A percentile compares a stretch with the other conserved stretches of the same genome.
phyloP scores from a whole-genome alignment of 305 asterid genomes.

The Solanum hybrid region DNA sequence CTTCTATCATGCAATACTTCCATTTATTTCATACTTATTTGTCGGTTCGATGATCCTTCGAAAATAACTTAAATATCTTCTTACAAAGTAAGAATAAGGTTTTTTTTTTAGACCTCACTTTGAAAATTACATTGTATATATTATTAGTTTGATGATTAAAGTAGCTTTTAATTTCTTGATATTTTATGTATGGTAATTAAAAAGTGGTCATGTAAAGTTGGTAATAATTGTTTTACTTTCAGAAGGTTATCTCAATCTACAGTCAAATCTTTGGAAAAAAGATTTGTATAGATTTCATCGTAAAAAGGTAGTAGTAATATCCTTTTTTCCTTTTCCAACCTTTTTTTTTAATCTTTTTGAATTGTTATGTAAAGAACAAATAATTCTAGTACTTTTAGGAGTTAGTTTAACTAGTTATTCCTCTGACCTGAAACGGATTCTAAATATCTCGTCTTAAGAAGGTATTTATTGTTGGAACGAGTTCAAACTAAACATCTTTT shows the following conservation, averaged over 20 bases:
- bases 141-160: background rate
- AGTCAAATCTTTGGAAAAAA: background rate
- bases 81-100: background rate
- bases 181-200: background rate
- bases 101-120: background rate
- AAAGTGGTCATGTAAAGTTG: background rate
- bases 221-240: background rate
- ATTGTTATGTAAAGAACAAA: background rate
- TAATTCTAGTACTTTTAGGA: background rate
- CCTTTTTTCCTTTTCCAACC: background rate
- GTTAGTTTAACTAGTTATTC: background rate
- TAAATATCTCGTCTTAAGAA: background rate
- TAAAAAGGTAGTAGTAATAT: background rate
- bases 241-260: background rate
- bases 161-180: background rate
- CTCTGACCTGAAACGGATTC: background rate
- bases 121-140: background rate
- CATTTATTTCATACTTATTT: background rate
- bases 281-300: background rate
- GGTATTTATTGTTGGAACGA: background rate
- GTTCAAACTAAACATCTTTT: background rate
- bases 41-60: accelerated
- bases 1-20: background rate
- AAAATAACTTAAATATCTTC: background rate
- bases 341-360: background rate